These are phyloP conservation scores for Scenedesmus sp. DNA, from an alignment of 163 green algal species.

Conservation along the genomic window DNA sequence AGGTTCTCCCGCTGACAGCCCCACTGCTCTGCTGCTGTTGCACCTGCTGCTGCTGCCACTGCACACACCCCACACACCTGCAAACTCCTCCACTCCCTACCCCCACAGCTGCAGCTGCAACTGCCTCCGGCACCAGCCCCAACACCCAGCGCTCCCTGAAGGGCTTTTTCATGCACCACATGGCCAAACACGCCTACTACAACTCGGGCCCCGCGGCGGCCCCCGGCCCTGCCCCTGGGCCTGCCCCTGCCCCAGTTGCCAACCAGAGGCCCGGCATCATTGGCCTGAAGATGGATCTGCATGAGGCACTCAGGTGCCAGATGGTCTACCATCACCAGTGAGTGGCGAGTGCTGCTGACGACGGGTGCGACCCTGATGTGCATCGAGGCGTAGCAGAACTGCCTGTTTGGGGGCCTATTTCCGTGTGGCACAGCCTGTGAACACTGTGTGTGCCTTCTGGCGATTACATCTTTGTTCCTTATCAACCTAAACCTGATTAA, in stretches of 20 bases:
- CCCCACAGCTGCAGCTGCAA: neutral
- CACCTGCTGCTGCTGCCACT: no score
- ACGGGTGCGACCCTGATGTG: no score
- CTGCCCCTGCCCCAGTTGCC: neutral
- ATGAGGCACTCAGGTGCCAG: constrained; percentile 16
- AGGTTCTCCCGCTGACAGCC: neutral
- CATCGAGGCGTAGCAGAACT: no score
- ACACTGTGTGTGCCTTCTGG: no score
- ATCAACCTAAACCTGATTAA: no score
- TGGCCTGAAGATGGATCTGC: constrained; percentile 13
- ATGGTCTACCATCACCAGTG: neutral
- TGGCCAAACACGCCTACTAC: neutral
- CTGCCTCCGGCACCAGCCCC: neutral
- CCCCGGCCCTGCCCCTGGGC: neutral
- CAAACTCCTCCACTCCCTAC: neutral
- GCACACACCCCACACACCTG: no score
- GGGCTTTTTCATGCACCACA: neutral
- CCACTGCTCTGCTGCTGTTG: neutral
- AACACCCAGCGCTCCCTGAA: constrained; percentile 13
- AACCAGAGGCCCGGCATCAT: neutral
- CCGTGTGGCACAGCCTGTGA: no score
- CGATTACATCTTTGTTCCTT: no score
- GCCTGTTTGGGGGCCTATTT: no score
- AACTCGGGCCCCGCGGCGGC: neutral
- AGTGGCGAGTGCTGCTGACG: neutral